Conservation (phyloP, 2,329 filamentous ascomycete species). For the Aurifilum marmelostoma region DNA sequence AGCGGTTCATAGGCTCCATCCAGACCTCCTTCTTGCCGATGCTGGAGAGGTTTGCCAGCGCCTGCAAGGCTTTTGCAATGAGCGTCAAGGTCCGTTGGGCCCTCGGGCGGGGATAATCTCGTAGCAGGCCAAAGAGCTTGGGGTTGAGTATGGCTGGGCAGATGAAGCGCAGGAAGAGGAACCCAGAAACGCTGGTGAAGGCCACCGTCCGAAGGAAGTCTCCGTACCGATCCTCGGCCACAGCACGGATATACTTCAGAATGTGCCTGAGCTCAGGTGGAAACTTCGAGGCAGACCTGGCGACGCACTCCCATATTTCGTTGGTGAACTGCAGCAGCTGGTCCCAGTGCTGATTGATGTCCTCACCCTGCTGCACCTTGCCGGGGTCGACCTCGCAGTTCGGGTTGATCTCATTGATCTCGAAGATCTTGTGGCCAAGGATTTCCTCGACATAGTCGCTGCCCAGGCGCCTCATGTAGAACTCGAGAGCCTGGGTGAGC, state of each 20-base stretch:
- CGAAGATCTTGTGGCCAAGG: constrained; percentile 79
- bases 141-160: constrained; percentile 96
- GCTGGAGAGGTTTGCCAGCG: constrained; percentile 84
- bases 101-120: constrained; percentile 79
- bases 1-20: constrained; percentile 98
- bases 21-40: constrained; percentile 96
- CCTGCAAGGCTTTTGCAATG: constrained; percentile 90
- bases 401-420: constrained; percentile 88
- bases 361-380: constrained; percentile 66
- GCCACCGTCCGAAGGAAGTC: constrained; percentile 87
- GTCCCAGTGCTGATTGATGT: constrained; percentile 82
- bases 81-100: constrained; percentile 88
- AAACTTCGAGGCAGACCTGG: constrained; percentile 71
- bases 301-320: constrained; percentile 84
- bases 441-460: constrained; percentile 91
- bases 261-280: constrained; percentile 82
- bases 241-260: constrained; percentile 87
- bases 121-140: constrained; percentile 84
- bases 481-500: constrained; percentile 89
- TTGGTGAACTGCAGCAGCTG: constrained; percentile 76
- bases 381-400: constrained; percentile 96
- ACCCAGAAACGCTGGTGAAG: constrained; percentile 94
- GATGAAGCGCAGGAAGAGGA: constrained; percentile 92
- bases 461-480: constrained; percentile 92
- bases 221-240: constrained; percentile 92